phyloP scores from a whole-genome alignment of 331 rosid genomes.

The Quercus lobata region DNA sequence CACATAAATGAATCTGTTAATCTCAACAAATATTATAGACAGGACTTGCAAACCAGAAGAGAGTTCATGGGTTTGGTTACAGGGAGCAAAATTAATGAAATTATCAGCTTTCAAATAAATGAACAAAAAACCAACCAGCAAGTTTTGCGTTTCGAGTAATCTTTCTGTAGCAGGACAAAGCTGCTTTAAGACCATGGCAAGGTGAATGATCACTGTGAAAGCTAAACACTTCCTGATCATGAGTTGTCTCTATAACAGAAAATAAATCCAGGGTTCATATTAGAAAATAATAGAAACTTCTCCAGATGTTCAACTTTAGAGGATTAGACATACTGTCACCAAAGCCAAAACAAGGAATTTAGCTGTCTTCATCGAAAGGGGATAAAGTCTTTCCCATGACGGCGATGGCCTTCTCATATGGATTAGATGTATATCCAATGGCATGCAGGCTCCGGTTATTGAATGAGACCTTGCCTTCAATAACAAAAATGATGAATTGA shows the following conservation, averaged over 20 bases:
- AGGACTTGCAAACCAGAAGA: too few species aligned
- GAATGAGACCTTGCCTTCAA: constrained; percentile 75
- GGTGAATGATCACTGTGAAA: constrained; percentile 75
- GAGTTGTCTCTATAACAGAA: constrained; percentile 57
- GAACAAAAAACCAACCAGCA: constrained; percentile 45
- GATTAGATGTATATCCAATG: constrained; percentile 63
- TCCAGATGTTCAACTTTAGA: neutral
- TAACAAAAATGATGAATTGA: constrained; percentile 23
- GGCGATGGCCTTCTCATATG: constrained; percentile 77
- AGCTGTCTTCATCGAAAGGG: constrained; percentile 85
- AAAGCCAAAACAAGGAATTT: constrained; percentile 90
- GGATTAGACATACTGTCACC: constrained; percentile 61
- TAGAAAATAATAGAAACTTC: neutral
- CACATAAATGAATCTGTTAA: too few species aligned
- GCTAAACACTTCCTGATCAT: constrained; percentile 82
- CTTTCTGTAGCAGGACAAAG: constrained; percentile 63
- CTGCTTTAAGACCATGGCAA: constrained; percentile 84
- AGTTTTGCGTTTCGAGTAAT: constrained; percentile 62
- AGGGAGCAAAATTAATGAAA: too few species aligned
- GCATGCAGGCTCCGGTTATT: constrained; percentile 70
- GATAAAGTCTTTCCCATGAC: constrained; percentile 77
- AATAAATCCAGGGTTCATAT: constrained; percentile 1
- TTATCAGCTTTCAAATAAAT: neutral
- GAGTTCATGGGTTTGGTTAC: too few species aligned
- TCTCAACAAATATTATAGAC: too few species aligned